Evolutionary conservation across 2,329 filamentous ascomycete species (phyloP).

Genomic region (Neonectria magnoliae): DNA sequence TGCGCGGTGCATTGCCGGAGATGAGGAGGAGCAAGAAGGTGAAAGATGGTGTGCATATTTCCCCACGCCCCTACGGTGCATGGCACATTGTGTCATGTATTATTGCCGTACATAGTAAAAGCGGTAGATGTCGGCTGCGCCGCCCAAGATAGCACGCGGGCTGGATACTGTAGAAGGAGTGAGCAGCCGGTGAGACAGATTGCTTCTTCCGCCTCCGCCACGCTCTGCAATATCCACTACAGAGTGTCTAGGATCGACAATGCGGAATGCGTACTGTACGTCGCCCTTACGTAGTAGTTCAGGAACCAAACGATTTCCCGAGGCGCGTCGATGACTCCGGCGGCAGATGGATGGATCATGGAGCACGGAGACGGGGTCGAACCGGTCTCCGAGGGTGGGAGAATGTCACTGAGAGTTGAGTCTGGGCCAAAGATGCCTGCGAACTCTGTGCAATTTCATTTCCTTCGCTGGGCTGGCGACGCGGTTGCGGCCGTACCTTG

Average conservation of each 20-base stretch:
- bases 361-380: background rate
- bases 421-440: background rate
- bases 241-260: constrained; percentile 14
- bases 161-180: background rate
- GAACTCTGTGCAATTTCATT: constrained; percentile 7
- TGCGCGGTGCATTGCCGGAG: constrained; percentile 12
- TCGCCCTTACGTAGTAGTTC: constrained; percentile 2
- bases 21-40: constrained; percentile 9
- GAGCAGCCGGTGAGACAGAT: background rate
- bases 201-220: background rate
- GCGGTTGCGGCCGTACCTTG: constrained; percentile 6
- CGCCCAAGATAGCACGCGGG: background rate
- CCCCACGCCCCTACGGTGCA: constrained; percentile 7
- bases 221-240: background rate
- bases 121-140: background rate
- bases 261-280: background rate
- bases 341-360: background rate
- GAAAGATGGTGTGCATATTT: constrained; percentile 14
- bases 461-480: constrained; percentile 7
- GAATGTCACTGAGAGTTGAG: constrained; percentile 1
- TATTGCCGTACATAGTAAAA: no score
- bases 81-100: background rate
- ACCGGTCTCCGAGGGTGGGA: background rate
- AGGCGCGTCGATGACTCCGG: background rate
- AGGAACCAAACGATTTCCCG: constrained; percentile 8